phyloP scores from a whole-genome alignment of 2,329 filamentous ascomycete genomes.

The Helicocarpus griseus region DNA sequence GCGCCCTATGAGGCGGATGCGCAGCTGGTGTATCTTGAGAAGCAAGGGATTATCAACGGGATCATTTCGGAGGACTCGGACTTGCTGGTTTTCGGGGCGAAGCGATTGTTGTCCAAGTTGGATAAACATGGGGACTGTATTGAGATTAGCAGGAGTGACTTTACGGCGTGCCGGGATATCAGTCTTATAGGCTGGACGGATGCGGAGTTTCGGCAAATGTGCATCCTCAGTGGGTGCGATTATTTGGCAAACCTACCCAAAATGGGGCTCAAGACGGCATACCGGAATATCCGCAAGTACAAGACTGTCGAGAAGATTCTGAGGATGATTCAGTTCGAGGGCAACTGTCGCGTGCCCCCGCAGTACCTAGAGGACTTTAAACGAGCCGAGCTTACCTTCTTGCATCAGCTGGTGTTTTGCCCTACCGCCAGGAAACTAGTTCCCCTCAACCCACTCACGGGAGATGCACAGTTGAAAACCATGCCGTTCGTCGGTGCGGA shows the following conservation, averaged over 20 bases:
- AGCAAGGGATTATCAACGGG: constrained; percentile 69
- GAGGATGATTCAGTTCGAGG: constrained; percentile 77
- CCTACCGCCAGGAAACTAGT: constrained; percentile 62
- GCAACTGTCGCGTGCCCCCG: constrained; percentile 68
- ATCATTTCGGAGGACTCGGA: constrained; percentile 97
- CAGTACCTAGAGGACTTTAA: constrained; percentile 74
- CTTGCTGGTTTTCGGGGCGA: constrained; percentile 87
- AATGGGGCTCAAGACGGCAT: constrained; percentile 86
- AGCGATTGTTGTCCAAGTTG: constrained; percentile 81
- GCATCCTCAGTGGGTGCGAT: constrained; percentile 91
- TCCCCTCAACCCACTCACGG: constrained; percentile 59
- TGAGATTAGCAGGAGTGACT: constrained; percentile 82
- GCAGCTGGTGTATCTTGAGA: constrained; percentile 91
- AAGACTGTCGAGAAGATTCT: constrained; percentile 77
- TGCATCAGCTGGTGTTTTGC: constrained; percentile 92
- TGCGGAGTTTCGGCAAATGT: constrained; percentile 84
- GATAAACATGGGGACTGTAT: constrained; percentile 89
- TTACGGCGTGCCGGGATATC: constrained; percentile 78
- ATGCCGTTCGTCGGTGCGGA: constrained; percentile 74
- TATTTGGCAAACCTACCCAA: constrained; percentile 80
- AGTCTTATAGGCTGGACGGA: constrained; percentile 89
- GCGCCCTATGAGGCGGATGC: constrained; percentile 96
- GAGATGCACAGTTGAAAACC: constrained; percentile 54
- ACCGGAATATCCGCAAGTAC: constrained; percentile 81
- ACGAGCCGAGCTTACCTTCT: constrained; percentile 82